Conservation (phyloP, 331 rosid species). For the Quercus tomentella region DNA sequence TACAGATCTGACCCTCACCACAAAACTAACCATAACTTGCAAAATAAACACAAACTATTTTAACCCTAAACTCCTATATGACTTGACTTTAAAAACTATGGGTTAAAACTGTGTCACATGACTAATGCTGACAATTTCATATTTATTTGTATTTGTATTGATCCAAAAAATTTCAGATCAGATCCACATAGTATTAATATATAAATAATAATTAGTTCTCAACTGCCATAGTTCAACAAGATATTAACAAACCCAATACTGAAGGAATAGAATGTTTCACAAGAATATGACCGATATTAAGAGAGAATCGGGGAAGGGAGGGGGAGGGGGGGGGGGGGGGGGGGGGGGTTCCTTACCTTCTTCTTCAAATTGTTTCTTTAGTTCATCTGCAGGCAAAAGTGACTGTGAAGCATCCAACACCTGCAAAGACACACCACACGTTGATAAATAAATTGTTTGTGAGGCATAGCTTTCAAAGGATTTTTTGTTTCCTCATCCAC, state of each 20-base stretch:
- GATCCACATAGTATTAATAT: not conserved
- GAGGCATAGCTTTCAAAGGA: not conserved
- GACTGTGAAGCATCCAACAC: slow-evolving; percentile 74
- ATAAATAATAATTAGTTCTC: not conserved
- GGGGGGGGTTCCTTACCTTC: slow-evolving; percentile 40
- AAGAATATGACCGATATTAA: not conserved
- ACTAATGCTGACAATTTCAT: not conserved
- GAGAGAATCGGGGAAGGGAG: not conserved
- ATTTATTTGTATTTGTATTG: not conserved
- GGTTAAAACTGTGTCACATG: not conserved
- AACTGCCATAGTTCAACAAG: not conserved
- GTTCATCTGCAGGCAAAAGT: slow-evolving; percentile 63
- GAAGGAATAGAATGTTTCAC: not conserved
- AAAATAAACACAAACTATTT: no score
- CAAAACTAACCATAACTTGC: no score
- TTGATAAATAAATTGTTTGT: slow-evolving; percentile 1
- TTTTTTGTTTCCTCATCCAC: no score
- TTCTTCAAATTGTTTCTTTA: slow-evolving; percentile 66
- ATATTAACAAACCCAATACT: not conserved
- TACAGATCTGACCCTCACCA: no score
- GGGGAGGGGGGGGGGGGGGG: accelerated
- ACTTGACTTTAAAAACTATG: no score
- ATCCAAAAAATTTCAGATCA: not conserved
- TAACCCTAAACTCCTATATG: no score
- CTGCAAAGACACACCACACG: slow-evolving; percentile 40